Conservation (phyloP, 148 eudicot genomes). For the Amaranthus palmeri region DNA sequence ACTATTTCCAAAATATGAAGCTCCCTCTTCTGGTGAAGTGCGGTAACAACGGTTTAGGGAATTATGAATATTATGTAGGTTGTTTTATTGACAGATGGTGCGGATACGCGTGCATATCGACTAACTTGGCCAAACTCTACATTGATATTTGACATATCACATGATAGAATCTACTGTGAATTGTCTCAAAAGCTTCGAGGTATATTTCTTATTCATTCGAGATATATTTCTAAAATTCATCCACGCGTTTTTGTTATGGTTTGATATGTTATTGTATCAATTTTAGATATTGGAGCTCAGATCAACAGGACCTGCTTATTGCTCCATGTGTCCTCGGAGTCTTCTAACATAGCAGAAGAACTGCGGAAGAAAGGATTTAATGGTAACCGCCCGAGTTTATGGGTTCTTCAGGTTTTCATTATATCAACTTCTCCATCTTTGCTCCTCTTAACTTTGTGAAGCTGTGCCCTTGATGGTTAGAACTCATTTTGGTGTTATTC, state of each 20-base stretch:
- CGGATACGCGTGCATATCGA: constrained; percentile 85
- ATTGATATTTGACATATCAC: constrained; percentile 68
- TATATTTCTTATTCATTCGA: constrained; percentile 13
- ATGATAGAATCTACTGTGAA: constrained; percentile 38
- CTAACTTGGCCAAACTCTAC: constrained; percentile 82
- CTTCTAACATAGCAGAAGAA: constrained; percentile 43
- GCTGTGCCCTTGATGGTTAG: neutral
- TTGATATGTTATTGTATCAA: constrained; percentile 20
- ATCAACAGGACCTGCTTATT: constrained; percentile 60
- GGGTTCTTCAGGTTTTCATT: constrained; percentile 66
- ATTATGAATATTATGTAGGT: constrained; percentile 43
- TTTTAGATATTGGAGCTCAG: constrained; percentile 70
- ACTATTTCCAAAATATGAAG: neutral
- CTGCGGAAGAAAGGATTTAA: constrained; percentile 58
- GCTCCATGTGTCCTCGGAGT: constrained; percentile 60
- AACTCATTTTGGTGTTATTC: constrained; percentile 13
- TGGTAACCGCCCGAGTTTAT: constrained; percentile 74
- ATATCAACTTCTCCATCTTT: neutral
- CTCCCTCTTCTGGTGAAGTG: constrained; percentile 2
- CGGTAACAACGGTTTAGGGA: constrained; percentile 1
- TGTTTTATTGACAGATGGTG: constrained; percentile 91
- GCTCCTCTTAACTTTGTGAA: neutral
- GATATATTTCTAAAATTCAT: neutral
- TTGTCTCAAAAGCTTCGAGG: constrained; percentile 62
- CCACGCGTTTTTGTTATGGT: constrained; percentile 13